Base-by-base conservation (phyloP, 345 rosid species). In the Sonneratia caseolaris region DNA sequence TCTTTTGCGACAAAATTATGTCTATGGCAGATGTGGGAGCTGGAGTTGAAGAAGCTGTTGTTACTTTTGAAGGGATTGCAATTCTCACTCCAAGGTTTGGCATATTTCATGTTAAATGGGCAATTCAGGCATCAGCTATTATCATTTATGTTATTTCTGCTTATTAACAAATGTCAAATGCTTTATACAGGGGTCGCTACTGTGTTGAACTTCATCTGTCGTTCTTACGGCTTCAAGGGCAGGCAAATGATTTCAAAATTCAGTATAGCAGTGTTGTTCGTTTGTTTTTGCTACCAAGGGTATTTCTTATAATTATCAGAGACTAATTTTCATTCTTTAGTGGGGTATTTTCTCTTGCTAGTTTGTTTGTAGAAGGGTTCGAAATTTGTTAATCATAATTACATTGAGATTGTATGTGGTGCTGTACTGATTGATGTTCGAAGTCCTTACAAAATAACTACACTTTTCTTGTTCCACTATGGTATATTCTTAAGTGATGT, bases 191-290 rank as follows among this genome's bases (percentile, higher is more conserved):
- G 94, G 99, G 99, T 79, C 97, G 98, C 68, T 92, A 92, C 76
- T 90, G 86, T 77, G 98, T 95, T 75, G 98, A 95, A 81, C 97
- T 95, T 80, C 98, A 95, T 80, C 80, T 82, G 48, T 95, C 99
- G 64, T 92, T 95, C 81, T 79, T 95, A 78, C 91, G 94, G 59
- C 86, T 92, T 62, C 92, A 85, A 86, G 99, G 98, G 71, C 98
- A 90, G 85, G 99, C 98, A 71, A 95, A 95, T 78, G 99, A 95
- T 84, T 95, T 95, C 82, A 92, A 95, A 84, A 92, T 95, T 78
- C 99, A 95, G 82, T 92, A 92, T 77, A 92, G 98, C 82, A 95
- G 98, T 70, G 97, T 92, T 77, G 96, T 95, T 77, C 96, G 99
- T 49, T 76, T 95, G 71, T 95, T 95, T 83, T 84, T 95, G 79